Evolutionary conservation across 2,329 filamentous ascomycete species (phyloP).

Genomic region (Epichloe amarillans): DNA sequence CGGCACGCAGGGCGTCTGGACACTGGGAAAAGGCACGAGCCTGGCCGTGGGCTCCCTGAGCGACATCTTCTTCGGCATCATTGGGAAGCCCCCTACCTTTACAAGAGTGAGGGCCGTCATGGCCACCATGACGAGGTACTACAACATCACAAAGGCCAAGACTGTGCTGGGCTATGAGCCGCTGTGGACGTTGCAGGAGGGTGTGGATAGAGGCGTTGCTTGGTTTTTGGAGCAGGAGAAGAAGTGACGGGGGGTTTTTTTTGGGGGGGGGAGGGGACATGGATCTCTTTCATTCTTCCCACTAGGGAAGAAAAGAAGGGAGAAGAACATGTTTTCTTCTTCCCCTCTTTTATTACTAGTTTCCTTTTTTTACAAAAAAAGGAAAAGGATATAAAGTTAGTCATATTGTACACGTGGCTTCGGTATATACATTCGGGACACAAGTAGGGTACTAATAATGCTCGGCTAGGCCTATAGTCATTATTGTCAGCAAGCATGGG

Average conservation of each 20-base stretch:
- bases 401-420: too few species aligned
- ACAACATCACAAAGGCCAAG: slow-evolving; percentile 65
- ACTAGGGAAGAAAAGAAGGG: too few species aligned
- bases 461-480: too few species aligned
- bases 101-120: slow-evolving; percentile 49
- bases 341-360: background rate
- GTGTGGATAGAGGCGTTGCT: slow-evolving; percentile 37
- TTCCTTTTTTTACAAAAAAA: too few species aligned
- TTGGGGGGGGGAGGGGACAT: too few species aligned
- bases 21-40: slow-evolving; percentile 37
- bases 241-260: slow-evolving; percentile 6
- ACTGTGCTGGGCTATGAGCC: slow-evolving; percentile 55
- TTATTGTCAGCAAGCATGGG: too few species aligned
- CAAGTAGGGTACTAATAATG: too few species aligned
- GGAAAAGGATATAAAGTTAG: too few species aligned
- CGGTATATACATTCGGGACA: too few species aligned
- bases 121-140: slow-evolving; percentile 64
- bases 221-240: slow-evolving; percentile 43
- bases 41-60: slow-evolving; percentile 37
- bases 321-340: background rate
- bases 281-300: background rate
- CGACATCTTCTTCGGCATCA: slow-evolving; percentile 36
- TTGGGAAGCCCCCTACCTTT: slow-evolving; percentile 43
- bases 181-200: slow-evolving; percentile 52
- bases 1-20: slow-evolving; percentile 42